Base-by-base conservation (phyloP, 2,329 filamentous ascomycete genomes). In the Diplodia corticola region DNA sequence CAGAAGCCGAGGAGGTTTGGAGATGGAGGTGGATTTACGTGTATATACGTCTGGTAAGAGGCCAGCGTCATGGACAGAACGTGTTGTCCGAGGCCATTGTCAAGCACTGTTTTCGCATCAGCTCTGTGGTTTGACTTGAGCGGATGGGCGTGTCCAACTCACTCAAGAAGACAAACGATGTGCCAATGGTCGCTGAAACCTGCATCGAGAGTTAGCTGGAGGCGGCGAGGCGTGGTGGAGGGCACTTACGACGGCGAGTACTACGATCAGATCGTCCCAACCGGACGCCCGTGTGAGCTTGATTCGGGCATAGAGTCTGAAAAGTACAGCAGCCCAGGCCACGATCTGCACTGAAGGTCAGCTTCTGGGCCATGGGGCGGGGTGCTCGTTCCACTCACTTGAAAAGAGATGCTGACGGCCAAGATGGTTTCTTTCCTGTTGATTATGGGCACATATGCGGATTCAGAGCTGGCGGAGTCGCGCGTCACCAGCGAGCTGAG, bases 231-330 rank as follows among this genome's bases (percentile, higher is more conserved):
- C 6, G 15, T 10, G 6, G 30, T 10, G 10, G 9, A 7, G 30
- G 26, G 40, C 22, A 17, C 74, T 68, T 0, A 74, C 59, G 10
- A 63, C 69, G 10, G 76, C 73, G 7, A 77, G 67, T 17, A 74
- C 59, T 17, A 78, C 73, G 12, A 77, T 75, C 2, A 72, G 35
- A 66, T 78, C 77, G 60, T 78, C 77, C 73, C 73, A 77, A n/a
- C 77, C 74, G 70, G 72, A 74, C 15, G 75, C 66, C 17, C 66
- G 69, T n/a, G 72, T 35, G 2, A 55, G 71, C 40, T 69, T 73
- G 24, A 71, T 59, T 5, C 76, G 74, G 13, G 72, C 72, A 69
- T 70, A 75, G 59, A 78, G 35, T 46, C 76, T 72, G 48, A 78
- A 65, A 33, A 69, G 64, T n/a, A 75, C 69, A 20, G 74, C 73